phyloP scores from a whole-genome alignment of 2,329 filamentous ascomycete genomes.

The Mycocentrospora acerina region DNA sequence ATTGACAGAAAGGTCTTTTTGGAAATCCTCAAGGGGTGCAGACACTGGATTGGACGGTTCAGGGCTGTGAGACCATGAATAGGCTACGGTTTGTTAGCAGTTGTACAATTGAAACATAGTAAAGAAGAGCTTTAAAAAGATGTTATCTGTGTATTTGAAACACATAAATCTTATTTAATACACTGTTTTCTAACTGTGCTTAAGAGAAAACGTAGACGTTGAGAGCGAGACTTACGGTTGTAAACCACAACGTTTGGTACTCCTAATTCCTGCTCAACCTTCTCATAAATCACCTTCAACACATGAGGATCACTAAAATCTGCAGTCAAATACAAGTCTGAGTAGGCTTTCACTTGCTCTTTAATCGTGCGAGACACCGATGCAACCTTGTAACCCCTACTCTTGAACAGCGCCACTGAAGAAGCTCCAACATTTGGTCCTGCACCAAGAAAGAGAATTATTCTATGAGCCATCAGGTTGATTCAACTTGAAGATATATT shows the following conservation, averaged over 20 bases:
- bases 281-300: slow-evolving; percentile 1
- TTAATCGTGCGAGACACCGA: slow-evolving; percentile 2
- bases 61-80: not conserved
- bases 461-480: slow-evolving; percentile 2
- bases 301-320: slow-evolving; percentile 1
- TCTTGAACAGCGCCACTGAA: slow-evolving; percentile 1
- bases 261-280: not conserved
- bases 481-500: too few relatives aligned
- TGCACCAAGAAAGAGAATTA: slow-evolving; percentile 6
- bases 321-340: not conserved
- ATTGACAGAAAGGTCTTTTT: too few relatives aligned
- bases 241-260: slow-evolving; percentile 6
- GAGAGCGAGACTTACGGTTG: slow-evolving; percentile 3
- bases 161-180: too few relatives aligned
- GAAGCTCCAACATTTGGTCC: slow-evolving; percentile 4
- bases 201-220: too few relatives aligned
- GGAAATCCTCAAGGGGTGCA: not conserved
- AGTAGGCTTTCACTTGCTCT: slow-evolving; percentile 1
- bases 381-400: slow-evolving; percentile 3
- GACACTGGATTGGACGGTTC: not conserved
- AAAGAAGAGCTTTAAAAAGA: too few relatives aligned
- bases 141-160: too few relatives aligned
- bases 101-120: too few relatives aligned
- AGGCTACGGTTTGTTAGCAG: not conserved
- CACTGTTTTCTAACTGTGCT: too few relatives aligned